Evolutionary conservation across 1,284 basidiomycete species (phyloP), one percentile per base, ranked within the genome.

Genomic region (Kalmanozyma brasiliensis): DNA sequence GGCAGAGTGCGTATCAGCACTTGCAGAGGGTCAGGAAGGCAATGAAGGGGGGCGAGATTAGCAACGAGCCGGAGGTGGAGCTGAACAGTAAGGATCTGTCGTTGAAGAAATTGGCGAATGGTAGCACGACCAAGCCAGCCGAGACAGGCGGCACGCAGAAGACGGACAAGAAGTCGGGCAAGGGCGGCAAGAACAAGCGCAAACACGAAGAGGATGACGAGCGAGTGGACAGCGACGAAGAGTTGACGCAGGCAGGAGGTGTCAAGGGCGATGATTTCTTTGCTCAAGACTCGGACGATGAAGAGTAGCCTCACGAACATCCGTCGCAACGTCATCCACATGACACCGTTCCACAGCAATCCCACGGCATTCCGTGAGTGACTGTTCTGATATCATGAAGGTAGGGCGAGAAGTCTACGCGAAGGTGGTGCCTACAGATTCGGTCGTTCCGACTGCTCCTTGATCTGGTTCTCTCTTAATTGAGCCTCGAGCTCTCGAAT

Each of bases 191-290:
- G 49, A 65, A 49, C 35, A 49, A 63, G 40, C 49, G 56, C 30
- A 60, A 67, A 41, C 40, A 63, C 4, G 47, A 64, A 22, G 38
- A 58, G 46, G 61, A 24, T 32, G 51, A 36, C 19, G 49, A 6
- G 26, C 26, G 7, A 11, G 26, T 29, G 26, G 26, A 29, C 26
- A 6, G 44, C 0, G 49, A 60, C 9, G 41, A 37, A 6, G 47
- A 56, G 19, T 11, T 40, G 22, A 19, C 48, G 3, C 46, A 59
- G 9, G 30, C 35, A 16, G 46, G 40, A 11, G 62, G 51, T 20
- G 59, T 70, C 51, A 52, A 63, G 47, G 66, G 47, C 17, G 72
- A 74, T 29, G 72, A 74, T 40, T 74, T 74, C 36, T 74, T 74
- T 43, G 72, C 63, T 8, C 56, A 61, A 10, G 56, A 65, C n/a